A percentile compares a stretch with the other conserved stretches of the same genome.
phyloP scores from a whole-genome alignment of 352 stramenopile genomes.

The Phytophthora melonis region DNA sequence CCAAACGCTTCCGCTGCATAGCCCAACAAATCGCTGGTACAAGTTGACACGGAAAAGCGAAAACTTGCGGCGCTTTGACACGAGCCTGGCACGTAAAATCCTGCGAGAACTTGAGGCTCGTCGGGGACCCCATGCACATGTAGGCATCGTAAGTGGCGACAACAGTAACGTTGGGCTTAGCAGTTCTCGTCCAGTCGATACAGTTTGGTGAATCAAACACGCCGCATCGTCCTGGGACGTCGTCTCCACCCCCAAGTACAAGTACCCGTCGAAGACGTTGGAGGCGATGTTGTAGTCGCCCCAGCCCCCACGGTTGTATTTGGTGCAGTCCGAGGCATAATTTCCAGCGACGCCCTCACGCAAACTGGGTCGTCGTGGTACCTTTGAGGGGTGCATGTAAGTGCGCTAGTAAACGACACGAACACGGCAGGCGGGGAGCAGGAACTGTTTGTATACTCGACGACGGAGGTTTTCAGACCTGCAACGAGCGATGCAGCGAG shows the following conservation, averaged over 20 bases:
- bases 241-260: slow-evolving; percentile 9
- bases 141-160: slow-evolving; percentile 8
- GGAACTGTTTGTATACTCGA: neutral
- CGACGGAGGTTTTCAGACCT: neutral
- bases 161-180: neutral
- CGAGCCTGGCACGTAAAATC: slow-evolving; percentile 6
- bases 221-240: neutral
- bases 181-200: slow-evolving; percentile 18
- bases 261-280: neutral
- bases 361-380: slow-evolving; percentile 15
- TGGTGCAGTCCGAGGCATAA: slow-evolving; percentile 13
- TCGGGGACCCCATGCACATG: slow-evolving; percentile 4
- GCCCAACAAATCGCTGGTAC: neutral
- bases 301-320: slow-evolving; percentile 4
- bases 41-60: neutral
- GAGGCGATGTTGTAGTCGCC: slow-evolving; percentile 9
- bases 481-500: neutral
- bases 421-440: neutral
- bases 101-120: slow-evolving; percentile 1
- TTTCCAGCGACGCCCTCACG: neutral
- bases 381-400: slow-evolving; percentile 2
- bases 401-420: neutral
- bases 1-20: slow-evolving; percentile 1
- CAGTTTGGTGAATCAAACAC: neutral
- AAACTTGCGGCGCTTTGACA: neutral